Percentiles rank a stretch among this genome's conserved stretches.
These are phyloP conservation scores for Pouteria glomerata DNA, from an alignment of 148 eudicot species.

Conservation along the genomic window DNA sequence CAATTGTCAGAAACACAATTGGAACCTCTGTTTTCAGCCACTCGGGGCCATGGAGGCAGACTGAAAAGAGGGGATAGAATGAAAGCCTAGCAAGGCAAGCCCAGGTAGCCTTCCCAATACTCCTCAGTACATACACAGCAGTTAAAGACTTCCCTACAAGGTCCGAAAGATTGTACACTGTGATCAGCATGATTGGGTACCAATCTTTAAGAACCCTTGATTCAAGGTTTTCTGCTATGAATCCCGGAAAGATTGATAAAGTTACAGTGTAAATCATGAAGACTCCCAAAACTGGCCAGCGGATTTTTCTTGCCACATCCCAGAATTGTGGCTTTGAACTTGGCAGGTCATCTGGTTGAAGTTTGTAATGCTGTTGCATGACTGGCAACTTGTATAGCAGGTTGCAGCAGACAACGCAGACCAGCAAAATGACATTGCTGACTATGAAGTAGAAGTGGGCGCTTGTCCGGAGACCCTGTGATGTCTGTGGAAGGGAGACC, in stretches of 20 bases:
- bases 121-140: slow-evolving; percentile 32
- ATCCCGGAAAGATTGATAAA: slow-evolving; percentile 84
- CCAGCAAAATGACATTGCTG: slow-evolving; percentile 40
- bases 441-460: slow-evolving; percentile 64
- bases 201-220: too few species aligned
- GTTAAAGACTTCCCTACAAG: slow-evolving; percentile 40
- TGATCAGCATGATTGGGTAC: background rate
- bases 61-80: background rate
- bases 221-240: slow-evolving; percentile 56
- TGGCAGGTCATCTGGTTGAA: slow-evolving; percentile 18
- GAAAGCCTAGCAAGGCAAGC: too few species aligned
- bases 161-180: slow-evolving; percentile 61
- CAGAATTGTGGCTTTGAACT: slow-evolving; percentile 34
- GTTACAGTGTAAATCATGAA: slow-evolving; percentile 61
- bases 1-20: slow-evolving; percentile 57
- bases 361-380: slow-evolving; percentile 57
- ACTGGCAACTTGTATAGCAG: slow-evolving; percentile 46
- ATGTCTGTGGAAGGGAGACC: slow-evolving; percentile 67
- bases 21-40: too few species aligned
- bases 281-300: slow-evolving; percentile 57
- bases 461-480: slow-evolving; percentile 62
- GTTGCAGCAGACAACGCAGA: slow-evolving; percentile 64
- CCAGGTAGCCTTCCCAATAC: slow-evolving; percentile 32
- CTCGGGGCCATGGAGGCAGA: too few species aligned
- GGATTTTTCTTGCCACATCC: slow-evolving; percentile 41